These are phyloP conservation scores for Trichoderma oligosporum DNA, from an alignment of 2,329 filamentous ascomycete genomes.

Conservation along the genomic window DNA sequence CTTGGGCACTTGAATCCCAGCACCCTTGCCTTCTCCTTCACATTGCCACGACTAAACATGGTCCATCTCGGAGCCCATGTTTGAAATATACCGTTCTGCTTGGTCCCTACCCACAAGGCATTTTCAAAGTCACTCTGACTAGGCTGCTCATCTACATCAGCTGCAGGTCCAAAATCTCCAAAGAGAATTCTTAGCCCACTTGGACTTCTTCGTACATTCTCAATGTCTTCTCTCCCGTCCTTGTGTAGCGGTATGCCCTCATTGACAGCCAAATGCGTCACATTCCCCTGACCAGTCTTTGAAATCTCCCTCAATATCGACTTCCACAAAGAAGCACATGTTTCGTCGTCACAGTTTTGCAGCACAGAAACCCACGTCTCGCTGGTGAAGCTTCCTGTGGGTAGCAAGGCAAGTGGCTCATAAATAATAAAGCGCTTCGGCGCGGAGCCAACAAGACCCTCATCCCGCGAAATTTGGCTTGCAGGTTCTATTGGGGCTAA, in stretches of 20 bases:
- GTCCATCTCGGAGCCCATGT: slow-evolving; percentile 86
- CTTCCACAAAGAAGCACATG: slow-evolving; percentile 43
- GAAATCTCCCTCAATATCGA: slow-evolving; percentile 47
- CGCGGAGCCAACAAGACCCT: slow-evolving; percentile 38
- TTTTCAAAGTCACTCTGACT: slow-evolving; percentile 52
- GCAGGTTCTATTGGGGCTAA: background rate
- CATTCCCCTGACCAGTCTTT: slow-evolving; percentile 34
- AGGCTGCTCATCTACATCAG: slow-evolving; percentile 28
- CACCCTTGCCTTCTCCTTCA: slow-evolving; percentile 81
- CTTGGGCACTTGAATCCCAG: slow-evolving; percentile 47
- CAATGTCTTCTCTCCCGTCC: slow-evolving; percentile 31
- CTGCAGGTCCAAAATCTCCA: slow-evolving; percentile 66
- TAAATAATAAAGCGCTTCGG: slow-evolving; percentile 60
- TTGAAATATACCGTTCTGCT: slow-evolving; percentile 76
- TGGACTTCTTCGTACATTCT: slow-evolving; percentile 73
- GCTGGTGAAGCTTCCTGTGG: slow-evolving; percentile 53
- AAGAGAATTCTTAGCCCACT: slow-evolving; percentile 64
- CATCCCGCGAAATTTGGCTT: slow-evolving; percentile 20
- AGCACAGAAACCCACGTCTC: slow-evolving; percentile 41
- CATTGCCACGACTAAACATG: slow-evolving; percentile 91
- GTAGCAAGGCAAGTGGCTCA: slow-evolving; percentile 58
- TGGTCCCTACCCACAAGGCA: slow-evolving; percentile 75
- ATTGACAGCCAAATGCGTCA: slow-evolving; percentile 59
- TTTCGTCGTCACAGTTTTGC: slow-evolving; percentile 22
- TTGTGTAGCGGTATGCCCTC: slow-evolving; percentile 55